Conservation (phyloP, 257 asterid genomes). For the Plantago ovata region DNA sequence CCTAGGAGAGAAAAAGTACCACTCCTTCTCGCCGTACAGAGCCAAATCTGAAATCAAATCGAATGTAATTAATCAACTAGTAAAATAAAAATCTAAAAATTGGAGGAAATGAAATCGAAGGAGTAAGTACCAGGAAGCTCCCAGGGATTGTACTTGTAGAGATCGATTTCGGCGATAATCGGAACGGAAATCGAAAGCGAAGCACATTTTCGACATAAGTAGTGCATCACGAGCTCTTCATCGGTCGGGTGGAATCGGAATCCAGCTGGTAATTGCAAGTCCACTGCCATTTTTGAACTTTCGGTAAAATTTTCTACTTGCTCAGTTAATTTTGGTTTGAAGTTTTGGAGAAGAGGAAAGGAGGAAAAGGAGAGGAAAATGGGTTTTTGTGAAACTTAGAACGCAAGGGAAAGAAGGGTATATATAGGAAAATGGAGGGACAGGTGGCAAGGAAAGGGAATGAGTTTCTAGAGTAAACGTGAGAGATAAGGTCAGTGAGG, state of each 20-base stretch:
- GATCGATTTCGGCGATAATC: conserved; percentile 77
- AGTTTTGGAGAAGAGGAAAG: background rate
- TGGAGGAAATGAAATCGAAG: background rate
- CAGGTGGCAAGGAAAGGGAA: conserved; percentile 33
- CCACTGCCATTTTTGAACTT: conserved; percentile 45
- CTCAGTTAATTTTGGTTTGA: background rate
- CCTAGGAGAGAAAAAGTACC: conserved; percentile 62
- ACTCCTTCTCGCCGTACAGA: conserved; percentile 53
- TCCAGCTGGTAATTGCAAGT: conserved; percentile 76
- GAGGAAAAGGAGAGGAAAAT: background rate
- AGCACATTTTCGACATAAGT: conserved; percentile 66
- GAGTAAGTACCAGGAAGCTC: conserved; percentile 60
- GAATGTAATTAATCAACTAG: background rate
- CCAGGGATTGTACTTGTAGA: conserved; percentile 85
- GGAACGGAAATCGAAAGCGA: conserved; percentile 61
- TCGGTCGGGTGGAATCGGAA: conserved; percentile 91
- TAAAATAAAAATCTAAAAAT: background rate
- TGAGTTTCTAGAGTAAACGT: conserved; percentile 36
- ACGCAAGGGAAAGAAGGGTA: conserved; percentile 36
- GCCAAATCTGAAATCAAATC: conserved; percentile 34
- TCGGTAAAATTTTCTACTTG: background rate
- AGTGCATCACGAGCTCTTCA: conserved; percentile 87
- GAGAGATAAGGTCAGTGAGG: conserved; percentile 28
- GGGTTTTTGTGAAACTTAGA: conserved; percentile 58
- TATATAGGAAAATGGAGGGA: conserved; percentile 41